phyloP scores from a whole-genome alignment of 176 grass and related monocot species.

The Cenchrus fungigraminus region DNA sequence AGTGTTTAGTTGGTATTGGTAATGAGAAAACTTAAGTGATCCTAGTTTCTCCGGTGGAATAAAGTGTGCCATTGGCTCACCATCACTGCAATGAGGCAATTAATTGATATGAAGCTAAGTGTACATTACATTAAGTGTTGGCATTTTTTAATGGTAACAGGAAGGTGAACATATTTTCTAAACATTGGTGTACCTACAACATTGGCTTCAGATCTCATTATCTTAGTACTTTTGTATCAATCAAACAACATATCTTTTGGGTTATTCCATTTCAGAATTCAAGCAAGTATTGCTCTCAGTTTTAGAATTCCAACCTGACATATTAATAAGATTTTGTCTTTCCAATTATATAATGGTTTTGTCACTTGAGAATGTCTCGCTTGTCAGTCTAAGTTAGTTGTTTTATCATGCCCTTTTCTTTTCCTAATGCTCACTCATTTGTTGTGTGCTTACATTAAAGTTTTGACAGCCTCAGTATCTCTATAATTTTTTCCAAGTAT shows the following conservation, averaged over 20 bases:
- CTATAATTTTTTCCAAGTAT: not conserved
- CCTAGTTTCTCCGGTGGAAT: too few relatives aligned
- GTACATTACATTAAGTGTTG: not conserved
- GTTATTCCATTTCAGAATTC: not conserved
- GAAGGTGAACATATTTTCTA: not conserved
- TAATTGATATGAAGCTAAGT: not conserved
- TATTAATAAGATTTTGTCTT: not conserved
- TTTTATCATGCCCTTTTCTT: not conserved
- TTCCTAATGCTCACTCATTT: not conserved
- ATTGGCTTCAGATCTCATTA: not conserved
- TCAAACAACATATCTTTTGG: not conserved
- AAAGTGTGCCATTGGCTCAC: too few relatives aligned
- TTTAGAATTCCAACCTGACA: not conserved
- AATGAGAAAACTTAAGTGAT: too few relatives aligned
- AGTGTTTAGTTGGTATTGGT: not conserved
- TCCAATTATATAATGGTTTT: not conserved
- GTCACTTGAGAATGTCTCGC: not conserved
- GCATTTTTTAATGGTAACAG: not conserved
- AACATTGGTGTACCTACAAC: not conserved
- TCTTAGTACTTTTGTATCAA: not conserved
- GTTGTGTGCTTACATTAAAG: not conserved
- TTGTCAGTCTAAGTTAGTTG: not conserved
- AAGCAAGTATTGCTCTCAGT: not conserved
- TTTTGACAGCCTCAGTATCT: not conserved
- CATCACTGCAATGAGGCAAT: not conserved